Conservation (phyloP, 2,329 filamentous ascomycete species). For the Moelleriella libera region DNA sequence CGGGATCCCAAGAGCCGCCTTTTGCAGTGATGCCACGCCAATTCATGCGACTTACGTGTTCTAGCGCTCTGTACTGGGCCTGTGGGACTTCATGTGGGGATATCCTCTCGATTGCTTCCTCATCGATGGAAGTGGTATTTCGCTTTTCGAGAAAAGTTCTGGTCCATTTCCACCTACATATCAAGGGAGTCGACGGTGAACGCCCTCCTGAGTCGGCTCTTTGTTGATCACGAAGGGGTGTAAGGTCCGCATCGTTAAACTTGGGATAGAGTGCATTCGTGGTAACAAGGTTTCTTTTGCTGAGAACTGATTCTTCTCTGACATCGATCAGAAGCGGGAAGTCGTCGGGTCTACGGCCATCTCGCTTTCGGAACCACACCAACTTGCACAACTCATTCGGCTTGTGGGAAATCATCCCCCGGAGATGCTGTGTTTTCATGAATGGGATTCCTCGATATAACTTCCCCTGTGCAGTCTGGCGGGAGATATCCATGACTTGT, state of each 20-base stretch:
- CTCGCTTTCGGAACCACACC: conserved; percentile 20
- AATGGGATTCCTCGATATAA: conserved; percentile 24
- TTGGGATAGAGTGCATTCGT: conserved; percentile 41
- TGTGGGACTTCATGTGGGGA: conserved; percentile 15
- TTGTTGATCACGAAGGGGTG: background rate
- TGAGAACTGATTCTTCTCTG: conserved; percentile 18
- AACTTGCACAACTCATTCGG: conserved; percentile 29
- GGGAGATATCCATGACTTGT: conserved; percentile 26
- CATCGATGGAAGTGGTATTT: conserved; percentile 11
- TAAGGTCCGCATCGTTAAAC: conserved; percentile 12
- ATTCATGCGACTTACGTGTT: conserved; percentile 18
- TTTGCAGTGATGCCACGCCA: conserved; percentile 15
- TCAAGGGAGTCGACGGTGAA: conserved; percentile 14
- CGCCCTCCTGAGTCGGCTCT: background rate
- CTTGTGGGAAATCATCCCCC: conserved; percentile 22
- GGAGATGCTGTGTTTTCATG: conserved; percentile 17
- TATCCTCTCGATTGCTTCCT: conserved; percentile 23
- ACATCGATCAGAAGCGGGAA: conserved; percentile 29
- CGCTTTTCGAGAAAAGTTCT: conserved; percentile 11
- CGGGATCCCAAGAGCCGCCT: conserved; percentile 17
- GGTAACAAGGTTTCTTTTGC: conserved; percentile 27
- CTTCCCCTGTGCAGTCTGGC: conserved; percentile 9
- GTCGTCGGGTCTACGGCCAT: conserved; percentile 11
- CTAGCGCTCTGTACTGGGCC: conserved; percentile 12
- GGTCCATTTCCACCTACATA: conserved; percentile 35